A percentile compares a stretch with the other conserved stretches of the same genome.
Conservation (phyloP, 371 early-diverging fungal species). For the Mucor saturninus region DNA sequence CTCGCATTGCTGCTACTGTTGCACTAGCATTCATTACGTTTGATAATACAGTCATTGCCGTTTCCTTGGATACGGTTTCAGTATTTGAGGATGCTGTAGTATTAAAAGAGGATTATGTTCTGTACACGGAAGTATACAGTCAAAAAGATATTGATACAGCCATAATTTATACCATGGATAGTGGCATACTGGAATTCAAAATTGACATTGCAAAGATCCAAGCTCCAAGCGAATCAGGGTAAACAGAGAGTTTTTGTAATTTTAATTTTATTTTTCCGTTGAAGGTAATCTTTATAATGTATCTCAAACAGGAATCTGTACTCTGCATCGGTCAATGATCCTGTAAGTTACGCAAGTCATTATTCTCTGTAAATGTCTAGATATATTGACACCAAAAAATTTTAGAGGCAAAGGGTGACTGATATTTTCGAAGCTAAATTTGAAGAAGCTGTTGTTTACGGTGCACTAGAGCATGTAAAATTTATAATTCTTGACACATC, state of each 20-base stretch:
- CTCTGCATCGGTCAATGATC: too few species aligned
- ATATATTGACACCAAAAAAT: not conserved
- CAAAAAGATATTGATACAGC: not conserved
- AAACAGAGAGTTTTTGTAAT: not conserved
- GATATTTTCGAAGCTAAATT: slow-evolving; percentile 17
- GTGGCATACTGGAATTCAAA: slow-evolving; percentile 11
- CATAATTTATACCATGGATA: slow-evolving; percentile 6
- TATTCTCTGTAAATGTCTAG: not conserved
- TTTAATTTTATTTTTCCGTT: too few species aligned
- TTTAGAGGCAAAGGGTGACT: slow-evolving; percentile 16
- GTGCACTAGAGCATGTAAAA: slow-evolving; percentile 12
- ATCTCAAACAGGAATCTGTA: too few species aligned
- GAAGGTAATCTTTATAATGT: too few species aligned
- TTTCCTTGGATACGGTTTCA: slow-evolving; percentile 5
- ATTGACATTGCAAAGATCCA: slow-evolving; percentile 10
- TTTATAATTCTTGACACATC: not conserved
- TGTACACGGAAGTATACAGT: not conserved
- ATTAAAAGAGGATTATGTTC: slow-evolving; percentile 1
- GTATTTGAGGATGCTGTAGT: slow-evolving; percentile 23
- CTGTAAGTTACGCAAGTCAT: too few species aligned
- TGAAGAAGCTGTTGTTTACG: slow-evolving; percentile 23
- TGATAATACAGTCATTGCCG: slow-evolving; percentile 14
- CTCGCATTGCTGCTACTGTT: slow-evolving; percentile 5
- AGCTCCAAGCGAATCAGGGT: slow-evolving; percentile 9
- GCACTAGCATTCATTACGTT: slow-evolving; percentile 23